Evolutionary conservation across 805 yeast species (phyloP).

Genomic region (Brettanomyces nanus): DNA sequence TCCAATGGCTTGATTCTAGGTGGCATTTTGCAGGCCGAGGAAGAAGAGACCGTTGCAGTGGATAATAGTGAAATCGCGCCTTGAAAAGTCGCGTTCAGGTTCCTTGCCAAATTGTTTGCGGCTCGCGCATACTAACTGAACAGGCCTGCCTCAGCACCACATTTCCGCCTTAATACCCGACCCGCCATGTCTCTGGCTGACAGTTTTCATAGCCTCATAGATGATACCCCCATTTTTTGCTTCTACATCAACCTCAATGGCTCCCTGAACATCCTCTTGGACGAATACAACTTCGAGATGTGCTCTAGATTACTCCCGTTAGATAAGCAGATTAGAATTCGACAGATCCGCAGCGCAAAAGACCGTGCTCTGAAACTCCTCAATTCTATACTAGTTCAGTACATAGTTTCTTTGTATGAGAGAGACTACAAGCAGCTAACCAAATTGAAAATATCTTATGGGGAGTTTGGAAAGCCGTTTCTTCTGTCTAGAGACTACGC

Average conservation of each 20-base stretch:
- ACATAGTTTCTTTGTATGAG: constrained; percentile 30
- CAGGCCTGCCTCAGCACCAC: too few species aligned
- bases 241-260: constrained; percentile 1
- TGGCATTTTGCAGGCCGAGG: not conserved
- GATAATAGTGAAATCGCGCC: too few species aligned
- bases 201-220: too few species aligned
- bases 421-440: constrained; percentile 3
- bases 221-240: too few species aligned
- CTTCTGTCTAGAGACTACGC: constrained; percentile 25
- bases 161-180: too few species aligned
- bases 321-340: constrained; percentile 32
- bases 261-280: constrained; percentile 5
- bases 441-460: constrained; percentile 23
- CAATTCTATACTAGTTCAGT: constrained; percentile 36
- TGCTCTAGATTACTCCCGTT: constrained; percentile 17
- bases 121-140: too few species aligned
- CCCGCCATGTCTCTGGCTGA: too few species aligned
- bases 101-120: too few species aligned
- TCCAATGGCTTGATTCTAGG: constrained; percentile 38
- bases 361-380: constrained; percentile 34
- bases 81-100: too few species aligned
- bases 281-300: constrained; percentile 13
- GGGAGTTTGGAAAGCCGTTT: constrained; percentile 51
- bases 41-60: not conserved
- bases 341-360: constrained; percentile 28